These are phyloP conservation scores for Moringa oleifera DNA, from an alignment of 345 rosid species.

Conservation along the genomic window DNA sequence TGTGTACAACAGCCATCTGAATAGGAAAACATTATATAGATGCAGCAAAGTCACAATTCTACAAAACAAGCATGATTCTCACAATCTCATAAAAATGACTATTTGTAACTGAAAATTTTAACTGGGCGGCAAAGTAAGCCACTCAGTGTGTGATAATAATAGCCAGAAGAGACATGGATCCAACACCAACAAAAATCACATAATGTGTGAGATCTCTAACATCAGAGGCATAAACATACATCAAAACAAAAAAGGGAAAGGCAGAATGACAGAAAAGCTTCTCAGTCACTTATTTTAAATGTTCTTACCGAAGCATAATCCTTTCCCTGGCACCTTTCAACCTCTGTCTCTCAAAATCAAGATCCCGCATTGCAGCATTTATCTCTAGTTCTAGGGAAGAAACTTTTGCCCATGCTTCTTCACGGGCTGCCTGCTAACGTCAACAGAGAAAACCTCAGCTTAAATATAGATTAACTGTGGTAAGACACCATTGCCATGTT, in stretches of 20 bases:
- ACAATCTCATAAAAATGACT: too few relatives aligned
- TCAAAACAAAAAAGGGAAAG: neutral
- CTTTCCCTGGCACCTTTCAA: slow-evolving; percentile 96
- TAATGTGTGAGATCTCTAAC: neutral
- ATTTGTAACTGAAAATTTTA: too few relatives aligned
- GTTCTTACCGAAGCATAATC: slow-evolving; percentile 89
- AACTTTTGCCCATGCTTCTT: slow-evolving; percentile 97
- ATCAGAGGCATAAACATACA: too few relatives aligned
- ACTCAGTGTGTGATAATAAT: too few relatives aligned
- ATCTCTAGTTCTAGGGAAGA: slow-evolving; percentile 86
- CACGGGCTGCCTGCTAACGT: slow-evolving; percentile 98
- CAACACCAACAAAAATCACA: neutral
- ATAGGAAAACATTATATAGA: too few relatives aligned
- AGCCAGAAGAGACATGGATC: neutral
- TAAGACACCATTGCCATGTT: slow-evolving; percentile 10
- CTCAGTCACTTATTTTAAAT: neutral
- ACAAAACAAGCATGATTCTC: too few relatives aligned
- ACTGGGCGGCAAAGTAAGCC: too few relatives aligned
- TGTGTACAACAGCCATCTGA: too few relatives aligned
- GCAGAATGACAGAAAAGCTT: neutral
- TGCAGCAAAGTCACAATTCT: too few relatives aligned
- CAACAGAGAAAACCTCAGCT: slow-evolving; percentile 60
- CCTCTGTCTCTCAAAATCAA: slow-evolving; percentile 87
- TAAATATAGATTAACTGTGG: slow-evolving; percentile 17
- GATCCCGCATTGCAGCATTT: slow-evolving; percentile 71